phyloP scores from a whole-genome alignment of 208 protist genomes.

The Trypanosoma scelopori region DNA sequence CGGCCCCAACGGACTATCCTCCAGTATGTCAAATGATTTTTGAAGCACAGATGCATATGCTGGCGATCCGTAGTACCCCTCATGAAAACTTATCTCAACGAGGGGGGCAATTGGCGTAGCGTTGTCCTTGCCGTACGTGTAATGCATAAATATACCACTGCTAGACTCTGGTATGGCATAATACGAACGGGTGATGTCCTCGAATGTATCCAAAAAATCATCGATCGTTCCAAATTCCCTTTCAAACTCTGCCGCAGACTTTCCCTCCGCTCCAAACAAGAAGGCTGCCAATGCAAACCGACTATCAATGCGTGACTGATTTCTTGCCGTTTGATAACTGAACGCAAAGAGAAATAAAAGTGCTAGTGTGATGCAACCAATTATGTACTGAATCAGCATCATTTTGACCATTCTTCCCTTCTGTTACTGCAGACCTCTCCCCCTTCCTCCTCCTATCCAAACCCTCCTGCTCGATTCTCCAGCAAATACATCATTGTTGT shows the following conservation, averaged over 20 bases:
- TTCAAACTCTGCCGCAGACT: constrained; percentile 23
- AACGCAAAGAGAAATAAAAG: constrained; percentile 47
- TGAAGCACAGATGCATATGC: constrained; percentile 21
- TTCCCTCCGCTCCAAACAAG: constrained; percentile 38
- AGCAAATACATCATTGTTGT: no score
- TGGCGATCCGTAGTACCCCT: constrained; percentile 29
- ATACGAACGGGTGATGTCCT: constrained; percentile 38
- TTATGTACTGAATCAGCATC: constrained; percentile 37
- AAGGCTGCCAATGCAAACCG: constrained; percentile 41
- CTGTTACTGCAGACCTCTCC: not conserved
- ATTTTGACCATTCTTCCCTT: constrained; percentile 10
- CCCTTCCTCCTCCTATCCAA: not conserved
- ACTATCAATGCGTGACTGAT: constrained; percentile 38
- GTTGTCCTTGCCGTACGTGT: constrained; percentile 27
- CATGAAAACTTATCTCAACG: constrained; percentile 38
- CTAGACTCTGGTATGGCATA: constrained; percentile 39
- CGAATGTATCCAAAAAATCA: constrained; percentile 45
- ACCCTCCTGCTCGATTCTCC: no score
- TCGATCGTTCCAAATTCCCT: constrained; percentile 42
- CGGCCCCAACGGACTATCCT: constrained; percentile 32
- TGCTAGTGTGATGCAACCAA: constrained; percentile 34
- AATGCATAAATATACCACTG: constrained; percentile 60
- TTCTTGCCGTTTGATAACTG: constrained; percentile 41
- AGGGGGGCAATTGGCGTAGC: constrained; percentile 25
- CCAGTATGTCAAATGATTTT: constrained; percentile 24